Percentiles rank a stretch among this genome's conserved stretches.
phyloP scores from a whole-genome alignment of 2,329 filamentous ascomycete species.

The Botrytis tulipae region DNA sequence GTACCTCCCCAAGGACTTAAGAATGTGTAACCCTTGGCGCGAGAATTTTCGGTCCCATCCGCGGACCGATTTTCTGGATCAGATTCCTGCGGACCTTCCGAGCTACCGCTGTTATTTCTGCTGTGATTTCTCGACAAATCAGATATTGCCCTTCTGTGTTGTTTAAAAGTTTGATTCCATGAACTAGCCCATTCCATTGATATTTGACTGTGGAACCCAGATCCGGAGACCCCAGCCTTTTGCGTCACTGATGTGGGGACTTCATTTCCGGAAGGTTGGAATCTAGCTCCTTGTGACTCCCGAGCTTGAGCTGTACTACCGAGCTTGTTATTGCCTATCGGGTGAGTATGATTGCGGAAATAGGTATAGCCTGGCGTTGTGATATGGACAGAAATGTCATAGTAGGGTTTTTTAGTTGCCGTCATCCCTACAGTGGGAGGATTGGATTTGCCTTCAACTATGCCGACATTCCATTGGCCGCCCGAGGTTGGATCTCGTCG shows the following conservation, averaged over 20 bases:
- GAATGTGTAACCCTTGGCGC: slow-evolving; percentile 67
- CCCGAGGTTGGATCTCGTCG: slow-evolving; percentile 69
- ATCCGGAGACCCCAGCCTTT: slow-evolving; percentile 14
- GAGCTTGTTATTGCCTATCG: slow-evolving; percentile 13
- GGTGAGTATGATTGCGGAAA: slow-evolving; percentile 30
- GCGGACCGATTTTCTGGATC: slow-evolving; percentile 9
- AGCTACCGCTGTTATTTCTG: slow-evolving; percentile 27
- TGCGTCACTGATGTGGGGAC: slow-evolving; percentile 5
- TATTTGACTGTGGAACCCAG: slow-evolving; percentile 52
- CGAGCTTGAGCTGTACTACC: slow-evolving; percentile 11
- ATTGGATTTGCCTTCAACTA: slow-evolving; percentile 46
- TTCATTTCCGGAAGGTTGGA: slow-evolving; percentile 11
- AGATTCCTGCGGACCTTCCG: slow-evolving; percentile 12
- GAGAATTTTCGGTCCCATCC: slow-evolving; percentile 23
- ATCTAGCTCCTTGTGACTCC: neutral
- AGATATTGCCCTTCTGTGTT: slow-evolving; percentile 33
- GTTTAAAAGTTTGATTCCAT: slow-evolving; percentile 31
- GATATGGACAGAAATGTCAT: slow-evolving; percentile 38
- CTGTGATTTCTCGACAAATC: slow-evolving; percentile 27
- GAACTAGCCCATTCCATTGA: slow-evolving; percentile 47
- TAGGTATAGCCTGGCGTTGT: slow-evolving; percentile 37
- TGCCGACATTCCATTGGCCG: slow-evolving; percentile 73
- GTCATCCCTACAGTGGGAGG: slow-evolving; percentile 10
- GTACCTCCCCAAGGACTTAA: slow-evolving; percentile 81
- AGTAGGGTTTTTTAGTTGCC: slow-evolving; percentile 43